Conservation (phyloP, 495 filamentous ascomycete species). For the Penicillium pulvis region DNA sequence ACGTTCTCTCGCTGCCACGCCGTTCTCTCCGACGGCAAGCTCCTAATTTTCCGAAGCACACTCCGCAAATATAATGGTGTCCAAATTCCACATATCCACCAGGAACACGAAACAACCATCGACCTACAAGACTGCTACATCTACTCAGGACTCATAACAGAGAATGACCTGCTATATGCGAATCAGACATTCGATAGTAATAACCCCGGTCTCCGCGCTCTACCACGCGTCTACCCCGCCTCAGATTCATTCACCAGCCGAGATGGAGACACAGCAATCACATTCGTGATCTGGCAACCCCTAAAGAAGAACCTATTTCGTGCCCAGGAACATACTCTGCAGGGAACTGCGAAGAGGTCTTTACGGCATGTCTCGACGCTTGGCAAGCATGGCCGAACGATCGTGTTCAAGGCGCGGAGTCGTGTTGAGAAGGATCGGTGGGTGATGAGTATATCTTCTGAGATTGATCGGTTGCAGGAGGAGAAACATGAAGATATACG, state of each 20-base stretch:
- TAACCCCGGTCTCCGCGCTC: conserved; percentile 61
- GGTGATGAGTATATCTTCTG: conserved; percentile 71
- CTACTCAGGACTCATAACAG: conserved; percentile 68
- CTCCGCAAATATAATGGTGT: conserved; percentile 59
- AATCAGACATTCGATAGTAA: conserved; percentile 72
- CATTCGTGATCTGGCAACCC: conserved; percentile 74
- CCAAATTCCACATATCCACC: conserved; percentile 62
- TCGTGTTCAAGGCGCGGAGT: conserved; percentile 72
- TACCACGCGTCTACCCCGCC: conserved; percentile 63
- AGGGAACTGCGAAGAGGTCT: conserved; percentile 44
- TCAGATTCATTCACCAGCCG: conserved; percentile 66
- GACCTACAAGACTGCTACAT: conserved; percentile 71
- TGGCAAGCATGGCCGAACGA: conserved; percentile 63
- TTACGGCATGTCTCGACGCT: conserved; percentile 56
- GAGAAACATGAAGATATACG: conserved; percentile 59
- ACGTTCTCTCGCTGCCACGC: conserved; percentile 65
- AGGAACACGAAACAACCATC: conserved; percentile 59
- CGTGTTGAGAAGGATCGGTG: conserved; percentile 74
- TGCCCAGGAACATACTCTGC: conserved; percentile 45
- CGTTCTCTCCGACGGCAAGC: conserved; percentile 62
- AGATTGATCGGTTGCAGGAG: conserved; percentile 70
- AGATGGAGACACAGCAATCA: conserved; percentile 72
- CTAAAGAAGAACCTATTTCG: conserved; percentile 61
- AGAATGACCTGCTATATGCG: conserved; percentile 67
- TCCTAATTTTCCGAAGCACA: conserved; percentile 66